A percentile compares a stretch with the other conserved stretches of the same genome.
Conservation (phyloP, 148 eudicot genomes). For the Nyssa sinensis region DNA sequence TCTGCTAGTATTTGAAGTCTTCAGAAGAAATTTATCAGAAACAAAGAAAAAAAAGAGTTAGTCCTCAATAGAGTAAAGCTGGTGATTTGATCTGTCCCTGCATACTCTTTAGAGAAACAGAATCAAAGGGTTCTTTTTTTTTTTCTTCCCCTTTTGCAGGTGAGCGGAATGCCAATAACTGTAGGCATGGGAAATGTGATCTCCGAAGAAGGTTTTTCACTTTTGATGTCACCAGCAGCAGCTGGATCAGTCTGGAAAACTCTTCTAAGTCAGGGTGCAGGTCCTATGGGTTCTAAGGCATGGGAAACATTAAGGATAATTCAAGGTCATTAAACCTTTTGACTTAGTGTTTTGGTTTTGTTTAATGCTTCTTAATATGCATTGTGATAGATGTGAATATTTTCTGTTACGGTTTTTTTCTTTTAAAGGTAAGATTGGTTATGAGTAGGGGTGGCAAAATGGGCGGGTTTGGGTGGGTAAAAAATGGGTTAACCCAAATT, state of each 20-base stretch:
- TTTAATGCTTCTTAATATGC: background rate
- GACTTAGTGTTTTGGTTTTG: background rate
- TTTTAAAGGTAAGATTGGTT: too few species aligned
- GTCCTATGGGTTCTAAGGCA: slow-evolving; percentile 61
- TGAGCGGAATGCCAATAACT: slow-evolving; percentile 67
- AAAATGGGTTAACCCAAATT: too few species aligned
- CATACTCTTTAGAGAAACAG: too few species aligned
- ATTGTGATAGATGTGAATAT: background rate
- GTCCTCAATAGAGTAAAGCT: too few species aligned
- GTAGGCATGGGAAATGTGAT: slow-evolving; percentile 61
- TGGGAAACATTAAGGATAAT: slow-evolving; percentile 62
- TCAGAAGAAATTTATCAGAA: too few species aligned
- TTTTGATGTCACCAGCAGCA: slow-evolving; percentile 62
- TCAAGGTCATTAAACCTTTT: slow-evolving; percentile 40
- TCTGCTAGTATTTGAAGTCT: too few species aligned
- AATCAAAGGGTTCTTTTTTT: too few species aligned
- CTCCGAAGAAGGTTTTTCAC: slow-evolving; percentile 58
- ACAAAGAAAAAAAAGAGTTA: too few species aligned
- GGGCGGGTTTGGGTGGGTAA: too few species aligned
- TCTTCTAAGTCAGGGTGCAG: slow-evolving; percentile 42
- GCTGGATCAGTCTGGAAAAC: slow-evolving; percentile 54
- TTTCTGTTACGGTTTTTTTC: too few species aligned
- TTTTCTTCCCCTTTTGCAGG: slow-evolving; percentile 39
- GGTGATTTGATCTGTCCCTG: too few species aligned
- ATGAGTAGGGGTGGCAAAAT: too few species aligned